phyloP scores from a whole-genome alignment of 345 rosid species.

The Camelina hispida region DNA sequence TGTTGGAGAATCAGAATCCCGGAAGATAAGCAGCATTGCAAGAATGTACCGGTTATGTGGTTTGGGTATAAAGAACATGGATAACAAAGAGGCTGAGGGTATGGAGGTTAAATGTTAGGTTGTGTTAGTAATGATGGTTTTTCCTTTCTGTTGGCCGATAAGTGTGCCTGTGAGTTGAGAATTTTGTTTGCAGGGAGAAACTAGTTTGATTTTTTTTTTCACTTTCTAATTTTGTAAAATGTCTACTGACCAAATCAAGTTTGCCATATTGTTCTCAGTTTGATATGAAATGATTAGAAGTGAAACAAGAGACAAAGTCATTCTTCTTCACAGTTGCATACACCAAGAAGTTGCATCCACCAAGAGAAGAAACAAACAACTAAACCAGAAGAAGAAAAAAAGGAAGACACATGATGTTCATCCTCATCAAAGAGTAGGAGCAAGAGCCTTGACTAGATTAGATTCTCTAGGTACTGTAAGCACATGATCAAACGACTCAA shows the following conservation, averaged over 20 bases:
- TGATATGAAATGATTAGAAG: not conserved
- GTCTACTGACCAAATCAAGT: not conserved
- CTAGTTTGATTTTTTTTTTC: constrained; percentile 20
- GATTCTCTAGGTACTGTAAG: too few species aligned
- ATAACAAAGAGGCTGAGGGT: constrained; percentile 38
- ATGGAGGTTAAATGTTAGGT: constrained; percentile 17
- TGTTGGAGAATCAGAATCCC: constrained; percentile 56
- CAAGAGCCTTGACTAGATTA: too few species aligned
- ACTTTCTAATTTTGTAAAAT: constrained; percentile 14
- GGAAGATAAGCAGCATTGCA: constrained; percentile 49
- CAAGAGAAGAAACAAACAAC: not conserved
- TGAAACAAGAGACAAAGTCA: not conserved
- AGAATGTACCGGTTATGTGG: constrained; percentile 44
- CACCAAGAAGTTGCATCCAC: not conserved
- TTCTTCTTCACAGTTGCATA: not conserved
- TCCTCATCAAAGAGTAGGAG: too few species aligned
- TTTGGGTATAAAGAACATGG: constrained; percentile 39
- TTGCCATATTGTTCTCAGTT: not conserved
- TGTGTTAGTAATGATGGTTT: constrained; percentile 14
- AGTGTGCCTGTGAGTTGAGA: not conserved
- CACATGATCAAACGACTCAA: too few species aligned
- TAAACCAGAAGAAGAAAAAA: too few species aligned
- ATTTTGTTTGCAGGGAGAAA: constrained; percentile 7
- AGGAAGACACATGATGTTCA: too few species aligned
- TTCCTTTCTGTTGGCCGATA: not conserved